Base-by-base conservation (phyloP, 179 eudicot species). In the Silene noctiflora region DNA sequence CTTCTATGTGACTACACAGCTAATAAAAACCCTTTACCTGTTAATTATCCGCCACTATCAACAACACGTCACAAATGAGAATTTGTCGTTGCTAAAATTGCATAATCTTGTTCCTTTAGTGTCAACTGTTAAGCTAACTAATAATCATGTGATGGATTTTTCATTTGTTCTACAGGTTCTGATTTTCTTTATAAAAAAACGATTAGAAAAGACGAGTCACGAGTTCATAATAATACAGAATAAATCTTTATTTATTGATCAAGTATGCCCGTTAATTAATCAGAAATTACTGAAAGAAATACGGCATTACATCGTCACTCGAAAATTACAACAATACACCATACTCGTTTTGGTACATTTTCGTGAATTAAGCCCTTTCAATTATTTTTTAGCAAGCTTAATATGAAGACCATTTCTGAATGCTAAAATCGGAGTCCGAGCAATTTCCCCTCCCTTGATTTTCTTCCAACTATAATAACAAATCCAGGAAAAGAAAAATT, bases 391-490 rank as follows among this genome's bases (percentile, higher is more conserved):
- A 14, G 73, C 70, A 58, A 88, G 61, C 72, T 88, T 86, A 61
- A 85, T 74, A 58, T 79, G 86, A 53, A 88, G 83, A 19, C 84
- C 89, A 60, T 84, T 82, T 35, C 60, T 76, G 64, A 86, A 88
- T 65, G 70, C 72, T 46, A 88, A 75, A 33, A 85, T 79, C 0
- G 89, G 89, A 68, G 55, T 75, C 58, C 89, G 81, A 17, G 81
- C 77, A 21, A 86, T 79, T n/a, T 88, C 82, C 5, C 91, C 88
- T 7, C 89, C 91, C 74, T 85, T 86, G 39, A 85, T 80, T 72
- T 78, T 78, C 71, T 74, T 76, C 89, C 88, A 88, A 48, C 87
- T 84, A 51, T 71, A 14, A 21, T 60, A 6, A 53, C 55, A 22
- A 42, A 19, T 29, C 1, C 61, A 17, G 25, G 1, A 35, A 46